These are phyloP conservation scores for Smallanthus sonchifolius DNA, from an alignment of 129 eudicot species.

Conservation along the genomic window DNA sequence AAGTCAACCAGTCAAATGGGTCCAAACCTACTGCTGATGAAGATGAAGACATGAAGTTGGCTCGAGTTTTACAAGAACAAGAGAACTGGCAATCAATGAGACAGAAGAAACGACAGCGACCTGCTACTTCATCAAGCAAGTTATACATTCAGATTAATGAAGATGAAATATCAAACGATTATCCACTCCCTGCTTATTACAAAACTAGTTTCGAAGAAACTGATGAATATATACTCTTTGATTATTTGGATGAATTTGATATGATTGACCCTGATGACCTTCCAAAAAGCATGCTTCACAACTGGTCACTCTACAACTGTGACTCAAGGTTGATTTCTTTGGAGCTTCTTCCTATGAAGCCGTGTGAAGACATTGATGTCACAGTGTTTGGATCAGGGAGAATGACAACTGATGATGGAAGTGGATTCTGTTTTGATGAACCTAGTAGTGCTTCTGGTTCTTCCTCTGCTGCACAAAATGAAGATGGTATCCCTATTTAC, in stretches of 20 bases:
- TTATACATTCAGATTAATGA: conserved; percentile 64
- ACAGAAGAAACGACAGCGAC: conserved; percentile 40
- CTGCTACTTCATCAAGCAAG: conserved; percentile 40
- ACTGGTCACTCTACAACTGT: conserved; percentile 86
- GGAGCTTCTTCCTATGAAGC: conserved; percentile 94
- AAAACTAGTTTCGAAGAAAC: conserved; percentile 53
- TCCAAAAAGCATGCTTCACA: conserved; percentile 90
- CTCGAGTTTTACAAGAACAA: conserved; percentile 62
- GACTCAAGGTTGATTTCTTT: conserved; percentile 84
- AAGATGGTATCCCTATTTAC: conserved; percentile 83
- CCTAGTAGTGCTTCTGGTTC: conserved; percentile 42
- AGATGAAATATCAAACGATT: conserved; percentile 74
- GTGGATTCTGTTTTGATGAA: conserved; percentile 75
- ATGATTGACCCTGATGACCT: conserved; percentile 52
- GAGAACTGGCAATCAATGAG: conserved; percentile 60
- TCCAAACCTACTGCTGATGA: conserved; percentile 30
- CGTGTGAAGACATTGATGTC: conserved; percentile 95
- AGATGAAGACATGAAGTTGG: conserved; percentile 60
- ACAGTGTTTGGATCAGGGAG: conserved; percentile 86
- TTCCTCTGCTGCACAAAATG: conserved; percentile 36
- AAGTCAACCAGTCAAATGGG: conserved; percentile 17
- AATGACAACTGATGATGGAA: conserved; percentile 90
- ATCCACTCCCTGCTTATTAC: conserved; percentile 79
- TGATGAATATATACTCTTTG: conserved; percentile 64
- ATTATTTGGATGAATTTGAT: conserved; percentile 38